Evolutionary conservation across 441 rosid genomes (phyloP), one percentile per base, ranked within the genome.

Genomic region (Hura crepitans): DNA sequence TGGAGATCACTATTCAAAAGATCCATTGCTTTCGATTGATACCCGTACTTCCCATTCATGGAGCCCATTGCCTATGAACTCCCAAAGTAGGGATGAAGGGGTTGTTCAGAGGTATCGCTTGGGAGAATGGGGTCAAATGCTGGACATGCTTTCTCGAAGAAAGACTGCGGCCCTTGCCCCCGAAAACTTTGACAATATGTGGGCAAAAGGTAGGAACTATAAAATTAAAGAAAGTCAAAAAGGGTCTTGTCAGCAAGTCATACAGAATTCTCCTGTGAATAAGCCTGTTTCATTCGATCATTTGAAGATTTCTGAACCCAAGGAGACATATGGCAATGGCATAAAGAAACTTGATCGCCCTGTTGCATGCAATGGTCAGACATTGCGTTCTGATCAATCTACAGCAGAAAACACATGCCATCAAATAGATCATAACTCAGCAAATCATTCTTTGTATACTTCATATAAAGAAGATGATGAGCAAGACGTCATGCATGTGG

Each of bases 141-240:
- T 91, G 70, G 99, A 96, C 81, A 69, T 84, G 80, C 72, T 93
- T 77, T 90, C 97, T 45, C 88, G 81, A 59, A 93, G 93, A 83
- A 96, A 90, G 85, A 86, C 89, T 66, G 92, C 85, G 73, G 87
- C 86, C 49, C 98, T 96, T 81, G 93, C 99, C 57, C 97, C 98
- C 9, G 99, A 93, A 81, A 85, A 96, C 82, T 87, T 96, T 76
- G 99, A 96, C 62, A 93, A 91, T 77, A 81, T 96, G 89, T 96
- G 99, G 99, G 81, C 98, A 22, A 96, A 93, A 83, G 99, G 99
- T 80, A 91, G 90, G 85, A 85, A 91, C 63, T 93, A 93, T 78
- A 81, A 60, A 77, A 86, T 75, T 78, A 91, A 85, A 79, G 89
- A 85, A 68, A 82, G 79, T 54, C 86, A 80, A 70, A 82, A 81